A percentile compares a stretch with the other conserved stretches of the same genome.
These are phyloP conservation scores for Aphanomyces astaci DNA, from an alignment of 352 stramenopile genomes.

Conservation along the genomic window DNA sequence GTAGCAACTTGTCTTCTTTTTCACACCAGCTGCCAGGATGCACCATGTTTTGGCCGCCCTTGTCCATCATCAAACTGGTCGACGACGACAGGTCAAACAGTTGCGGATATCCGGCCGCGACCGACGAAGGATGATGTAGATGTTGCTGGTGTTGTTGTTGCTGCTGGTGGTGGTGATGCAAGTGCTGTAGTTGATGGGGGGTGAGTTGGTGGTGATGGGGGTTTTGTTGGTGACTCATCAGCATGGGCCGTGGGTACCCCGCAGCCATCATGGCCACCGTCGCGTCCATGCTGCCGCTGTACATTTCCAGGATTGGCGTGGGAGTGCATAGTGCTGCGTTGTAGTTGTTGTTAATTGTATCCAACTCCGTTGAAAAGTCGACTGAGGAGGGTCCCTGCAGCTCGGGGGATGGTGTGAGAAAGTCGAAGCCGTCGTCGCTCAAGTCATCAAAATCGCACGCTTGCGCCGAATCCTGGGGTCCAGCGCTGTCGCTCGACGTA, in stretches of 20 bases:
- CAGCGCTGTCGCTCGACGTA: background rate
- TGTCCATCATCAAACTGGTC: background rate
- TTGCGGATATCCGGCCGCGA: background rate
- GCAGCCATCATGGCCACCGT: constrained; percentile 1
- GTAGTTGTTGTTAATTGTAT: background rate
- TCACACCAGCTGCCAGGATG: constrained; percentile 21
- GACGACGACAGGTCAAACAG: background rate
- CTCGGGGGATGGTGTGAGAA: constrained; percentile 6
- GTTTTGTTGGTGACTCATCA: background rate
- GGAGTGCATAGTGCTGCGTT: background rate
- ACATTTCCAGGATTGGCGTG: constrained; percentile 14
- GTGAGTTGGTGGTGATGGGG: background rate
- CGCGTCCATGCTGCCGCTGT: background rate
- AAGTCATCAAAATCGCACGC: constrained; percentile 17
- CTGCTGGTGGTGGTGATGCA: background rate
- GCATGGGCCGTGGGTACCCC: background rate
- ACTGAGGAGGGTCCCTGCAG: background rate
- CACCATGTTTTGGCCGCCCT: background rate
- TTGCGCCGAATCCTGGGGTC: background rate
- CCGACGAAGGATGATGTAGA: background rate
- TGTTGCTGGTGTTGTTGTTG: background rate
- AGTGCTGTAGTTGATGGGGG: background rate
- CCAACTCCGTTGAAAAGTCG: background rate
- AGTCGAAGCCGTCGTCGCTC: constrained; percentile 3
- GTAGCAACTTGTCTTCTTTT: constrained; percentile 84